Evolutionary conservation across 2,329 filamentous ascomycete species (phyloP).

Genomic region (Venturia carpophila): DNA sequence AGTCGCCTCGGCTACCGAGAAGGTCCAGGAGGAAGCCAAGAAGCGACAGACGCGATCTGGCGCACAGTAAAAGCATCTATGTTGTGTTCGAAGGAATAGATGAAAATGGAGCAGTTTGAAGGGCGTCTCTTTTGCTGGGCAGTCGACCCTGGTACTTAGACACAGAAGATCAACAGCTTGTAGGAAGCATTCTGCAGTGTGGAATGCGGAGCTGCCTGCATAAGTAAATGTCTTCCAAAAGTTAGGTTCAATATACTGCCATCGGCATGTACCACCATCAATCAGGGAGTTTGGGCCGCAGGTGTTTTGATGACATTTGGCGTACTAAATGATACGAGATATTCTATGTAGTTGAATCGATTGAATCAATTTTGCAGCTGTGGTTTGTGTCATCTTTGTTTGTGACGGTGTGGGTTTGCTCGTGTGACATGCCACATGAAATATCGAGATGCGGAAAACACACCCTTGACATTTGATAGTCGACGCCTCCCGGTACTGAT

Average conservation of each 20-base stretch:
- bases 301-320: conserved; percentile 1
- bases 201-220: not conserved
- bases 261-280: conserved; percentile 6
- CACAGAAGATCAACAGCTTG: not conserved
- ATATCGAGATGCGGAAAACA: too few species aligned
- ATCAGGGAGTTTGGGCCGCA: conserved; percentile 5
- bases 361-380: not conserved
- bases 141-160: not conserved
- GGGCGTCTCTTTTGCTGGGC: not conserved
- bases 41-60: conserved; percentile 38
- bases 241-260: conserved; percentile 3
- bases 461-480: too few species aligned
- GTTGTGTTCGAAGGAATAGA: not conserved
- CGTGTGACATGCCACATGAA: too few species aligned
- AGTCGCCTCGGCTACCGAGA: conserved; percentile 55
- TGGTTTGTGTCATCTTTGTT: not conserved
- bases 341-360: conserved; percentile 2
- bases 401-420: not conserved
- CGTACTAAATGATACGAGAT: not conserved
- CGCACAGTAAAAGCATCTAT: not conserved
- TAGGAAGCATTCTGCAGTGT: not conserved
- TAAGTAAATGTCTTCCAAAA: not conserved
- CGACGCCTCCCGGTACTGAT: too few species aligned
- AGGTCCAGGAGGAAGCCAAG: conserved; percentile 63
- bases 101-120: not conserved